These are phyloP conservation scores for Vitis hybrid DNA, from an alignment of 177 flowering plant species.

Conservation along the genomic window DNA sequence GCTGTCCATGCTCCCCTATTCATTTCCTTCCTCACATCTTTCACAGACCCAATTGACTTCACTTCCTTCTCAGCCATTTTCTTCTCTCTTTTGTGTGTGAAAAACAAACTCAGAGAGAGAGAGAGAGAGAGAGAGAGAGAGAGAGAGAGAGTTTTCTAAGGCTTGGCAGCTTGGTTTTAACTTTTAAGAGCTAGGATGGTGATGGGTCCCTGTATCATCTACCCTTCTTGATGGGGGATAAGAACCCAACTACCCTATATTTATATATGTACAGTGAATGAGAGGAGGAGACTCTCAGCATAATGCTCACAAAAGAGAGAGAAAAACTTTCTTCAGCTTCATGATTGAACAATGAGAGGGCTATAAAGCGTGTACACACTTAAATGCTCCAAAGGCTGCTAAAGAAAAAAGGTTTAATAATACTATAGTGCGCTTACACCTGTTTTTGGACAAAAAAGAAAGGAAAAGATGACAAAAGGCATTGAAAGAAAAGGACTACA, in stretches of 20 bases:
- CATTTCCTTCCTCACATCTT: constrained; percentile 5
- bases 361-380: neutral
- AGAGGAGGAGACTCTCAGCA: neutral
- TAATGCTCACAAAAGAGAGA: neutral
- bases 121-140: constrained; percentile 2
- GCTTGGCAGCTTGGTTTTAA: neutral
- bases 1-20: constrained; percentile 47
- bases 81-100: neutral
- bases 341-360: constrained; percentile 18
- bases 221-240: constrained; percentile 19
- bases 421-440: constrained; percentile 3
- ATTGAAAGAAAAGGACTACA: constrained; percentile 15
- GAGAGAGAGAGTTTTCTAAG: neutral
- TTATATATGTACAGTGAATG: neutral
- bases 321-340: neutral
- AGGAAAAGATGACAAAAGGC: constrained; percentile 10
- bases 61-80: constrained; percentile 2
- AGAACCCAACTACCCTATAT: constrained; percentile 19
- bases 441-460: neutral
- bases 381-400: constrained; percentile 14
- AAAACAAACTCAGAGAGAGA: neutral
- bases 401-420: constrained; percentile 1
- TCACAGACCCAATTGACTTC: neutral
- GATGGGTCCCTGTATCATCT: constrained; percentile 13
- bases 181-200: neutral